These are phyloP conservation scores for Boletus chippewaensis DNA, from an alignment of 1,284 basidiomycete genomes.

Conservation along the genomic window DNA sequence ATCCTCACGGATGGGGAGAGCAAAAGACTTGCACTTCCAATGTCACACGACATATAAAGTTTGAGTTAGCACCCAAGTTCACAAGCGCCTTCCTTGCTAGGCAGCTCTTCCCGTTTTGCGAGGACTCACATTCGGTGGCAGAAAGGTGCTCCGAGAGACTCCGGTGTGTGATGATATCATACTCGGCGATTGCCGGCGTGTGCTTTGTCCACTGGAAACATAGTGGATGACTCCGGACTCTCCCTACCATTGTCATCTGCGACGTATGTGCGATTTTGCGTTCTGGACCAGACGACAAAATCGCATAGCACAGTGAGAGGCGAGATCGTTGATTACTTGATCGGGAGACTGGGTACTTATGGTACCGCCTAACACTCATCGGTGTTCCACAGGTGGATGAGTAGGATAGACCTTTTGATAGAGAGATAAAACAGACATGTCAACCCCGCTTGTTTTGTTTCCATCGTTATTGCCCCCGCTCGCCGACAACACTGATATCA, in stretches of 20 bases:
- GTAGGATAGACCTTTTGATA: background rate
- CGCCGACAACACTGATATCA: background rate
- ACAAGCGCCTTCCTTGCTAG: too few relatives aligned
- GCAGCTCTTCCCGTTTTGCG: background rate
- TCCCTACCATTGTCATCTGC: background rate
- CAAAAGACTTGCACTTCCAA: background rate
- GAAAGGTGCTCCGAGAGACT: background rate
- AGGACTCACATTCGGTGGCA: background rate
- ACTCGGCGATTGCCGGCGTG: background rate
- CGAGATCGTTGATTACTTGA: background rate
- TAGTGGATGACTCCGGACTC: background rate
- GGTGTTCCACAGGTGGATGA: background rate
- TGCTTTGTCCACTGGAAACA: background rate
- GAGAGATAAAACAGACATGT: background rate
- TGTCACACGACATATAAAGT: background rate
- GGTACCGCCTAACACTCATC: too few relatives aligned
- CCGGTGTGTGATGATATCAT: background rate
- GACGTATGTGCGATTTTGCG: too few relatives aligned
- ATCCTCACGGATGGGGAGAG: too few relatives aligned
- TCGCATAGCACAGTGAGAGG: background rate
- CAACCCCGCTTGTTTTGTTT: conserved; percentile 2
- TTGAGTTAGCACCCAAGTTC: background rate
- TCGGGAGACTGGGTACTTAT: too few relatives aligned
- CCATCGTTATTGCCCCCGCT: background rate
- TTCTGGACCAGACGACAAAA: background rate